These are phyloP conservation scores for Lactarius indigo DNA, from an alignment of 768 basidiomycete genomes.

Conservation along the genomic window DNA sequence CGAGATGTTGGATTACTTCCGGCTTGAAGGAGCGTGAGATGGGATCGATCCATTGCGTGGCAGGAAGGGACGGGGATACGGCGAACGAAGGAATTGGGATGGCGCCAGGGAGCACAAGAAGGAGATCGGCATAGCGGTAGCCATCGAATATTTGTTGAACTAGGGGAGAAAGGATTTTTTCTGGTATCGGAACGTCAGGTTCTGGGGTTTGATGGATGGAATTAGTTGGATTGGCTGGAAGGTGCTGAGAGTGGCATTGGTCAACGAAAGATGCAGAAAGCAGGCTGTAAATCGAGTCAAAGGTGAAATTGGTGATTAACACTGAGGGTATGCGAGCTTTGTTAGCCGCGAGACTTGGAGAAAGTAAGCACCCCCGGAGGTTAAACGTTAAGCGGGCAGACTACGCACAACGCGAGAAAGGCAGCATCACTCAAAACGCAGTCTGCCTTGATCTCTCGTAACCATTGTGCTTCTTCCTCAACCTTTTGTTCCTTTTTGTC, in stretches of 20 bases:
- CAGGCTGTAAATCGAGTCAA: slow-evolving; percentile 80
- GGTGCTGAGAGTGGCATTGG: slow-evolving; percentile 16
- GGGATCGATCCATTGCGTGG: slow-evolving; percentile 59
- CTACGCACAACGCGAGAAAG: slow-evolving; percentile 67
- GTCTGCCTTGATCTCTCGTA: slow-evolving; percentile 46
- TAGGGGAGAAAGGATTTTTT: slow-evolving; percentile 49
- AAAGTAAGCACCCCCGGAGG: not conserved
- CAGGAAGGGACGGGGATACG: slow-evolving; percentile 49
- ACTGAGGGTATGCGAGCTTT: slow-evolving; percentile 61
- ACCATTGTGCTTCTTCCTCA: slow-evolving; percentile 55
- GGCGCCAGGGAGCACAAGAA: slow-evolving; percentile 64
- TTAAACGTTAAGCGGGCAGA: not conserved
- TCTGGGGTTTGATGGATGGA: not conserved
- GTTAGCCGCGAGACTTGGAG: slow-evolving; percentile 60
- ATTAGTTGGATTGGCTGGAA: slow-evolving; percentile 2
- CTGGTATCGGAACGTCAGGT: slow-evolving; percentile 52
- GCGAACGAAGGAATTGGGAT: slow-evolving; percentile 78
- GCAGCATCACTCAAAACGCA: slow-evolving; percentile 75
- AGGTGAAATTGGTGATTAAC: slow-evolving; percentile 79
- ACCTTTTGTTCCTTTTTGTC: slow-evolving; percentile 50
- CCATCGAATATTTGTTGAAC: slow-evolving; percentile 62
- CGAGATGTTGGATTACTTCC: slow-evolving; percentile 44
- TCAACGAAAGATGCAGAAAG: slow-evolving; percentile 53
- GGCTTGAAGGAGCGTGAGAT: slow-evolving; percentile 43
- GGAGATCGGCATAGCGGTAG: slow-evolving; percentile 67